Evolutionary conservation across 352 stramenopile species (phyloP).

Genomic region (Phytophthora kernoviae): DNA sequence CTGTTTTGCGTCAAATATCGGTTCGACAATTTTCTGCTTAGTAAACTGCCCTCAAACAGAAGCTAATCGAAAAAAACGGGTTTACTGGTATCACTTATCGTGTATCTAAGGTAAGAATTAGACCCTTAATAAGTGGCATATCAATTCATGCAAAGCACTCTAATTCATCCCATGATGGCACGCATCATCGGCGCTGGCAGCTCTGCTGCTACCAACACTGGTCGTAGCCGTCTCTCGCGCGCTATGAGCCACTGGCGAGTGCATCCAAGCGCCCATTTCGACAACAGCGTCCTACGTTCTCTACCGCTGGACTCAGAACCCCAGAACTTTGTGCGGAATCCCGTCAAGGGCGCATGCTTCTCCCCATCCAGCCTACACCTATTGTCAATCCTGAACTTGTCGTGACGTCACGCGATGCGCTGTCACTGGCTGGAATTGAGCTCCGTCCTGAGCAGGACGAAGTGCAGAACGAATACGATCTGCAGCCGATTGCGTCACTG

Average conservation of each 20-base stretch:
- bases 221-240: slow-evolving; percentile 14
- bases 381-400: slow-evolving; percentile 67
- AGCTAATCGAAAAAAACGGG: too few relatives aligned
- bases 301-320: slow-evolving; percentile 63
- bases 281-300: slow-evolving; percentile 70
- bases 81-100: too few relatives aligned
- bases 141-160: background rate
- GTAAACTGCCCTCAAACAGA: too few relatives aligned
- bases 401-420: slow-evolving; percentile 46
- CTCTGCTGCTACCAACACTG: too few relatives aligned
- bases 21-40: too few relatives aligned
- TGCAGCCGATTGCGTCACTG: slow-evolving; percentile 47
- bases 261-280: slow-evolving; percentile 37
- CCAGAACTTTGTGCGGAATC: slow-evolving; percentile 54
- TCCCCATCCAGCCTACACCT: slow-evolving; percentile 65
- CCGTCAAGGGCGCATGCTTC: slow-evolving; percentile 64
- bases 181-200: slow-evolving; percentile 8
- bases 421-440: slow-evolving; percentile 70
- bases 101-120: too few relatives aligned
- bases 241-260: slow-evolving; percentile 53
- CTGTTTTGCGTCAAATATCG: too few relatives aligned
- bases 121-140: too few relatives aligned
- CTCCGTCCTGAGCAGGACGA: slow-evolving; percentile 18
- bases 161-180: slow-evolving; percentile 12
- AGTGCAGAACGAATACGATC: slow-evolving; percentile 21